A percentile compares a stretch with the other conserved stretches of the same genome.
Conservation (phyloP, 306 rosid genomes). For the Dalbergia cochinchinensis region DNA sequence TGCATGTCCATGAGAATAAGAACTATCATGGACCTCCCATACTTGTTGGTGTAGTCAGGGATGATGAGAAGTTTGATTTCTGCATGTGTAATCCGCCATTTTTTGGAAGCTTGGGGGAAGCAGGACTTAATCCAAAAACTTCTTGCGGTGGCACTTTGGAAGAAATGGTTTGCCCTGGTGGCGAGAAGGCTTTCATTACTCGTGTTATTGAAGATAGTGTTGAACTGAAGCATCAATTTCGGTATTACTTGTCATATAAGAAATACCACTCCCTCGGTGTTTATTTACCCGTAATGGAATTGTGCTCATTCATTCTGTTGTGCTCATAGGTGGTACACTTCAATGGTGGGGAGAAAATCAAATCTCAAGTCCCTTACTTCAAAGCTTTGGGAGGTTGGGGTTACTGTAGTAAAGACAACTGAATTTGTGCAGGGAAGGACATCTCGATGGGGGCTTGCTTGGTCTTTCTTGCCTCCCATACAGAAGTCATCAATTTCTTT, state of each 20-base stretch:
- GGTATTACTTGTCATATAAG: constrained; percentile 53
- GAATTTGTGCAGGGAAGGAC: constrained; percentile 94
- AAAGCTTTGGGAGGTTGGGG: constrained; percentile 88
- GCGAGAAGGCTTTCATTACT: constrained; percentile 82
- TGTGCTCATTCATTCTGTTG: constrained; percentile 23
- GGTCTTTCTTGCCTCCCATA: constrained; percentile 82
- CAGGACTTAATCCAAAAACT: constrained; percentile 90
- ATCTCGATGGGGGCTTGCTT: constrained; percentile 90
- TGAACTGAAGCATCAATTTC: constrained; percentile 63
- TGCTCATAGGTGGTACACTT: constrained; percentile 82
- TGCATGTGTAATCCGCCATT: constrained; percentile 98
- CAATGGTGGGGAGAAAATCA: constrained; percentile 78
- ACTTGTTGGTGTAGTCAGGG: constrained; percentile 81
- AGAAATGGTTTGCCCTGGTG: constrained; percentile 94
- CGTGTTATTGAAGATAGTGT: constrained; percentile 83
- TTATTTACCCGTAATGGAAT: constrained; percentile 9
- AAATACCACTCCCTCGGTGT: neutral
- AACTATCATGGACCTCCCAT: constrained; percentile 74
- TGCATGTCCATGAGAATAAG: constrained; percentile 32
- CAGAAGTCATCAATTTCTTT: constrained; percentile 57
- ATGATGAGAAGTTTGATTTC: constrained; percentile 86
- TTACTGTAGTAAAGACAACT: constrained; percentile 79
- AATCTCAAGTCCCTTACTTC: constrained; percentile 65
- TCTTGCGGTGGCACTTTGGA: constrained; percentile 80
- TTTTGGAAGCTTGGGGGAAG: constrained; percentile 85